A percentile compares a stretch with the other conserved stretches of the same genome.
phyloP scores from a whole-genome alignment of 2,329 filamentous ascomycete genomes.

The Trichoderma afroharzianum region DNA sequence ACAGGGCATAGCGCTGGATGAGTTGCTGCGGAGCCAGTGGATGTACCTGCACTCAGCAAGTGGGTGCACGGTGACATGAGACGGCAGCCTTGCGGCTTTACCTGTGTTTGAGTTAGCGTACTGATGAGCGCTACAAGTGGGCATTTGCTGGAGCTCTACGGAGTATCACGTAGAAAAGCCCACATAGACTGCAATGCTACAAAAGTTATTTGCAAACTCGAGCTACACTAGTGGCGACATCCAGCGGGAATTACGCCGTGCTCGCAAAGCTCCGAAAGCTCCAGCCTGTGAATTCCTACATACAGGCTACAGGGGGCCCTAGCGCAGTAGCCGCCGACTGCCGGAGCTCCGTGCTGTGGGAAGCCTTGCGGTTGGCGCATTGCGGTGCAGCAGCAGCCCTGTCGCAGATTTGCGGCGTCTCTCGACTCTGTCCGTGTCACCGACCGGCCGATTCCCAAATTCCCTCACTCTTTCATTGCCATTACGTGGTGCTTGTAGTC shows the following conservation, averaged over 20 bases:
- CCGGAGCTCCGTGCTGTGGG: constrained; percentile 12
- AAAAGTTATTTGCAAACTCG: not conserved
- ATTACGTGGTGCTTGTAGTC: constrained; percentile 16
- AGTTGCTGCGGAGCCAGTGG: not conserved
- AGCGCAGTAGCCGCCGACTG: constrained; percentile 10
- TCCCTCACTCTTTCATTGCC: constrained; percentile 9
- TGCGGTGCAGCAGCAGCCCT: not conserved
- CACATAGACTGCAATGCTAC: not conserved
- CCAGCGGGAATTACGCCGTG: not conserved
- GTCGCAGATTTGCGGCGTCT: not conserved
- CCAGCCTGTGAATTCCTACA: not conserved
- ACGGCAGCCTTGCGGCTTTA: not conserved
- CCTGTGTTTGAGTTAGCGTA: not conserved
- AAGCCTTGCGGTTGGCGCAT: not conserved
- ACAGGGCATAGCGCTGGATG: not conserved
- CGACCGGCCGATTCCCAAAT: not conserved
- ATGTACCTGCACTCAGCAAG: not conserved
- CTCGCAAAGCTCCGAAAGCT: constrained; percentile 5
- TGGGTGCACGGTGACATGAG: not conserved
- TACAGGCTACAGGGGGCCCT: not conserved
- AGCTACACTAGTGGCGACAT: not conserved
- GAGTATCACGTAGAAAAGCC: not conserved
- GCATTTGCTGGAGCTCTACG: not conserved
- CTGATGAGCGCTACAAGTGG: not conserved
- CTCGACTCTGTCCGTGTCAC: not conserved